These are phyloP conservation scores for Naganishia kalamii DNA, from an alignment of 768 basidiomycete genomes.

Conservation along the genomic window DNA sequence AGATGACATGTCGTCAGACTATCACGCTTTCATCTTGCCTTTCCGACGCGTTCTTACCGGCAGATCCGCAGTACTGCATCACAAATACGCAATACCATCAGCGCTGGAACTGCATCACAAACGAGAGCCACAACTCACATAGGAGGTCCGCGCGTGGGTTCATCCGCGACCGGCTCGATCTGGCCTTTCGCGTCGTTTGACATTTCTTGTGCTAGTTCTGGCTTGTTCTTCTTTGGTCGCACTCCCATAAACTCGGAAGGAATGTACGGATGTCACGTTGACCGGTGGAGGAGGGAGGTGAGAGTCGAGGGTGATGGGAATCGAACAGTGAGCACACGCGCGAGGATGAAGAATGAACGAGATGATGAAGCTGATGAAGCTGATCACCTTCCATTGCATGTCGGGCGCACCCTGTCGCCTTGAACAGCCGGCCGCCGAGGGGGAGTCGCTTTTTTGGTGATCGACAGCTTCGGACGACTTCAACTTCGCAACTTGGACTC, in stretches of 20 bases:
- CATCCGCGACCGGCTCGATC: conserved; percentile 4
- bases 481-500: neutral
- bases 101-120: no score
- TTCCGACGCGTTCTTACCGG: no score
- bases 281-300: neutral
- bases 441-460: neutral
- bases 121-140: neutral
- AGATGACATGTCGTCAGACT: neutral
- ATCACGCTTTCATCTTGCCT: no score
- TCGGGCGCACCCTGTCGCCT: neutral
- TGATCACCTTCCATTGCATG: neutral
- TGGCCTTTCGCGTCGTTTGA: conserved; percentile 2
- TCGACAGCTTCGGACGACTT: conserved; percentile 2
- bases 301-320: neutral
- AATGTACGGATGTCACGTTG: neutral
- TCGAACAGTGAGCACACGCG: no score
- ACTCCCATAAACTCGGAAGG: neutral
- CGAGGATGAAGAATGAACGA: neutral
- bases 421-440: neutral
- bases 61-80: conserved; percentile 7
- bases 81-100: neutral
- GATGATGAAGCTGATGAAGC: neutral
- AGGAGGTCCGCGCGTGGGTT: conserved; percentile 4
- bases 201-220: neutral
- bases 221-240: neutral